Percentiles rank a stretch among this genome's conserved stretches.
Conservation (phyloP, 805 yeast genomes). For the Cyberlindnera sargentensis region DNA sequence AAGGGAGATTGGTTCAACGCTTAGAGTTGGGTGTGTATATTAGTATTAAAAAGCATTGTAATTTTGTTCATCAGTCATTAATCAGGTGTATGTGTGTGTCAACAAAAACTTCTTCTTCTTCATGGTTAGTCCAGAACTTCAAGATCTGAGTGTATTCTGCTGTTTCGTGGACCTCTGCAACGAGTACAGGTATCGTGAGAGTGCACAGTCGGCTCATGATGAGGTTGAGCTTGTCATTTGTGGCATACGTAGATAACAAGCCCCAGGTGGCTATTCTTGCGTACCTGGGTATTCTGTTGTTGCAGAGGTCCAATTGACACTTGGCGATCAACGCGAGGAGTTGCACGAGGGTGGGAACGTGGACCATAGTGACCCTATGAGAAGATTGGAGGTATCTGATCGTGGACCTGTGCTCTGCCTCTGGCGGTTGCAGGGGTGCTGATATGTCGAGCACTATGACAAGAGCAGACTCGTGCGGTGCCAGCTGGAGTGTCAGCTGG, state of each 20-base stretch:
- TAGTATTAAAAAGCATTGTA: neutral
- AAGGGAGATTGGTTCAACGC: neutral
- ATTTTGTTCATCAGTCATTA: neutral
- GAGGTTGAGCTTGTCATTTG: slow-evolving; percentile 1
- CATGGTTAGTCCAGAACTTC: neutral
- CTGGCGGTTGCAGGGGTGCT: slow-evolving; percentile 3
- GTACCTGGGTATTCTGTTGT: neutral
- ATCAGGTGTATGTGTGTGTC: too few species aligned
- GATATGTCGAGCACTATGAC: slow-evolving; percentile 5
- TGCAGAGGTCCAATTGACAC: neutral
- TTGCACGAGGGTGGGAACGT: neutral
- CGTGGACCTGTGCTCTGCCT: slow-evolving; percentile 7
- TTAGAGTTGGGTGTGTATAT: neutral
- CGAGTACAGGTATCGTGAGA: neutral
- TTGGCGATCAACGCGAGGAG: slow-evolving; percentile 5
- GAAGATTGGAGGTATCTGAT: slow-evolving; percentile 5
- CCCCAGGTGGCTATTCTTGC: slow-evolving; percentile 6
- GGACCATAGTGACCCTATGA: slow-evolving; percentile 2
- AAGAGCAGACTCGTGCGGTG: neutral
- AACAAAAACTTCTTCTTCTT: too few species aligned
- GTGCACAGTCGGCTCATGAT: slow-evolving; percentile 4
- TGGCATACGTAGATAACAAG: neutral
- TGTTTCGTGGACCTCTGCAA: neutral
- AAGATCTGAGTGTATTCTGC: neutral
- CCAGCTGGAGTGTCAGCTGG: too few species aligned